These are phyloP conservation scores for Apophysomyces sp. DNA, from an alignment of 371 early-diverging fungal species.

Conservation along the genomic window DNA sequence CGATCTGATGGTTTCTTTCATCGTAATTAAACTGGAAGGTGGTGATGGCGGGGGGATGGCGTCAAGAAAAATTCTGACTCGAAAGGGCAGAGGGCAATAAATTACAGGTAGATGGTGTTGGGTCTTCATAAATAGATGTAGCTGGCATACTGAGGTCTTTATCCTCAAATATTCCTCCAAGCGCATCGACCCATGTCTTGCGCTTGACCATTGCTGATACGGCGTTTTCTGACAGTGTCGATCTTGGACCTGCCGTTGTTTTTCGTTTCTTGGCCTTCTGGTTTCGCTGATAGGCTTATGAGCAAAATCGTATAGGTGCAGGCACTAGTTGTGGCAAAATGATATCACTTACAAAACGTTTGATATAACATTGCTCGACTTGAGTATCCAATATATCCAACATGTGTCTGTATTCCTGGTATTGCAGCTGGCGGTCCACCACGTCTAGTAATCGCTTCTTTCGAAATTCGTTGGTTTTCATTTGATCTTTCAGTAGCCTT, in stretches of 20 bases:
- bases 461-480: slow-evolving; percentile 61
- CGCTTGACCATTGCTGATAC: slow-evolving; percentile 59
- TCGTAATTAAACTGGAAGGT: neutral
- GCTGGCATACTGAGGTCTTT: slow-evolving; percentile 39
- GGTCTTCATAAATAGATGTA: slow-evolving; percentile 29
- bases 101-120: neutral
- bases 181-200: slow-evolving; percentile 41
- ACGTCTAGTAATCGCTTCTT: slow-evolving; percentile 67
- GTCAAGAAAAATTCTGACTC: neutral
- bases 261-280: slow-evolving; percentile 78
- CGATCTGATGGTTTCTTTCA: neutral
- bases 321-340: no score
- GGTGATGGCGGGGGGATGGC: neutral
- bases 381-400: slow-evolving; percentile 86
- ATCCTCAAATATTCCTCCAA: slow-evolving; percentile 41
- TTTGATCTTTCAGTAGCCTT: slow-evolving; percentile 73
- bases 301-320: no score
- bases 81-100: neutral
- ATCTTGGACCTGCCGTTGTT: slow-evolving; percentile 50
- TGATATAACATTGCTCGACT: slow-evolving; percentile 82
- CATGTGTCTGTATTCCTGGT: slow-evolving; percentile 85
- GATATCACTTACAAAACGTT: slow-evolving; percentile 70
- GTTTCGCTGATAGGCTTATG: slow-evolving; percentile 38
- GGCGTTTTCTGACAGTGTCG: slow-evolving; percentile 51
- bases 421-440: slow-evolving; percentile 78